phyloP scores from a whole-genome alignment of 805 yeast genomes.

The Myxozyma vanderwaltii region DNA sequence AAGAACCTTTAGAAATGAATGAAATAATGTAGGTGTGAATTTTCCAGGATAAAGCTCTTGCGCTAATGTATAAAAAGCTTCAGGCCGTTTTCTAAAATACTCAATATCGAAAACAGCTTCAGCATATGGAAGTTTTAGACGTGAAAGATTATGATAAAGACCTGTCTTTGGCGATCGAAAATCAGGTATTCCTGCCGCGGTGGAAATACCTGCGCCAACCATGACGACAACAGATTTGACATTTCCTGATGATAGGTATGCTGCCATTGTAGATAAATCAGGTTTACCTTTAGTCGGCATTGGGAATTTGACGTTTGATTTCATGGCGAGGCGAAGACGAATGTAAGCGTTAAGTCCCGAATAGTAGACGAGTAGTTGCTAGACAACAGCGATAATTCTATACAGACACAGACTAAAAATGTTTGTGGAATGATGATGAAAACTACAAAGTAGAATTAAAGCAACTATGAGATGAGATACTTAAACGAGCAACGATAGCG shows the following conservation, averaged over 20 bases:
- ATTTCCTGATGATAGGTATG: constrained; percentile 15
- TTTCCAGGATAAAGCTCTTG: constrained; percentile 86
- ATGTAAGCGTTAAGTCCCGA: neutral
- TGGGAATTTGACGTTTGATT: constrained; percentile 5
- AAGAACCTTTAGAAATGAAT: constrained; percentile 65
- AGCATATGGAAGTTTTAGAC: constrained; percentile 80
- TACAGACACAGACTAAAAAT: no score
- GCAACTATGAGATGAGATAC: neutral
- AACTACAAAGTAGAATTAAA: neutral
- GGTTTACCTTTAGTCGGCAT: constrained; percentile 4
- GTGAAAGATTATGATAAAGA: constrained; percentile 74
- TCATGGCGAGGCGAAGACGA: neutral
- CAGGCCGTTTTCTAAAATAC: constrained; percentile 71
- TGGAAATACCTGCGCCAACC: constrained; percentile 94
- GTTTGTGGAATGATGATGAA: no score
- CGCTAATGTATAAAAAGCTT: constrained; percentile 82
- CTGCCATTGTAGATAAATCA: constrained; percentile 23
- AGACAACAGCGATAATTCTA: no score
- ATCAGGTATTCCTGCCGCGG: constrained; percentile 94
- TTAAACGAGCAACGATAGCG: neutral
- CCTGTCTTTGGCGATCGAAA: constrained; percentile 85
- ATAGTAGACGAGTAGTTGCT: constrained; percentile 7
- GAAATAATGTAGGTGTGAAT: constrained; percentile 81
- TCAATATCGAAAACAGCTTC: constrained; percentile 95
- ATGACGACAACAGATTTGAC: constrained; percentile 29